phyloP scores from a whole-genome alignment of 2,329 filamentous ascomycete species.

The Atkinsonella texensis region DNA sequence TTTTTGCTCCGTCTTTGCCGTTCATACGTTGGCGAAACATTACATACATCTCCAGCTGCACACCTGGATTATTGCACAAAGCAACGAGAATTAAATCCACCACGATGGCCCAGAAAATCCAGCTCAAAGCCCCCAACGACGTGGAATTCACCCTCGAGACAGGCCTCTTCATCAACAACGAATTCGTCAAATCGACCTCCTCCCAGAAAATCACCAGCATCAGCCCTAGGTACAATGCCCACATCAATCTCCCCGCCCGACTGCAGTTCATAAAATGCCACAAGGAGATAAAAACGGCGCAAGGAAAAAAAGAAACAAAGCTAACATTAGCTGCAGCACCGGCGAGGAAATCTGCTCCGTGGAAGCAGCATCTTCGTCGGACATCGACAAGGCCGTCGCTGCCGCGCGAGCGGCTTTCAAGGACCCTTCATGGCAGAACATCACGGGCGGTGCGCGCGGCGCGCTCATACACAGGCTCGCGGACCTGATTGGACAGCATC shows the following conservation, averaged over 20 bases:
- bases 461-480: slow-evolving; percentile 59
- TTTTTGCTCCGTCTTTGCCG: too few relatives aligned
- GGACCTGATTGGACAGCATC: slow-evolving; percentile 55
- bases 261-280: too few relatives aligned
- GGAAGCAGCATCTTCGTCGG: slow-evolving; percentile 17
- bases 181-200: slow-evolving; percentile 51
- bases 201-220: slow-evolving; percentile 46
- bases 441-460: slow-evolving; percentile 54
- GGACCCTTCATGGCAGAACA: slow-evolving; percentile 54
- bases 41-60: too few relatives aligned
- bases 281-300: too few relatives aligned
- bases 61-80: background rate
- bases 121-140: slow-evolving; percentile 42
- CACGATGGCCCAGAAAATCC: slow-evolving; percentile 4
- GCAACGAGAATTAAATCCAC: too few relatives aligned
- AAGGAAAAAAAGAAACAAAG: background rate
- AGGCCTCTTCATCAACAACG: slow-evolving; percentile 68
- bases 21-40: too few relatives aligned
- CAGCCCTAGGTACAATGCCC: slow-evolving; percentile 31
- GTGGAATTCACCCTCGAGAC: slow-evolving; percentile 53
- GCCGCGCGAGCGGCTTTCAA: slow-evolving; percentile 56
- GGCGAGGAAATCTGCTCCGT: slow-evolving; percentile 21
- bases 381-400: slow-evolving; percentile 21
- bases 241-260: background rate
- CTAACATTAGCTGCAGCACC: slow-evolving; percentile 11